Evolutionary conservation across 2,329 filamentous ascomycete species (phyloP).

Genomic region (Stenocarpella maydis): DNA sequence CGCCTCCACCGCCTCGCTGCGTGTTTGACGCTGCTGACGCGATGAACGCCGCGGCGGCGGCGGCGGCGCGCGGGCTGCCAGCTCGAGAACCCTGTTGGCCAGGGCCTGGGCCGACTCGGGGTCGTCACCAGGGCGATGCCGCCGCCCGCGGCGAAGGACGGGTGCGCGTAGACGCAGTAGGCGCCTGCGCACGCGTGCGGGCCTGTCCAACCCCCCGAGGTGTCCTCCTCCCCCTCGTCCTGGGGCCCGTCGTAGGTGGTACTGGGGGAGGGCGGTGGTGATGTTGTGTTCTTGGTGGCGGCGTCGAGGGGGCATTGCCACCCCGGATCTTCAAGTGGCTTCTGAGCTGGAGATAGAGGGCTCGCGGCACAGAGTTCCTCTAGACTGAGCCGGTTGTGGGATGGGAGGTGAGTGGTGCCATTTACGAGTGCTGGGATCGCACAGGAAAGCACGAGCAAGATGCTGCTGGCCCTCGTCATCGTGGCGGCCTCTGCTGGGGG

Average conservation of each 20-base stretch:
- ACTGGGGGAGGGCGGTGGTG: background rate
- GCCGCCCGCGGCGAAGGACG: slow-evolving; percentile 31
- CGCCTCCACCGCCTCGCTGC: slow-evolving; percentile 2
- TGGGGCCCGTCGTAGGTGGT: background rate
- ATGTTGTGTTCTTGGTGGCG: background rate
- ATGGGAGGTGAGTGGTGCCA: background rate
- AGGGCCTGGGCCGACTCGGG: slow-evolving; percentile 33
- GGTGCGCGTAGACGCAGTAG: slow-evolving; percentile 36
- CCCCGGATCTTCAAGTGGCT: background rate
- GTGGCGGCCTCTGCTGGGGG: background rate
- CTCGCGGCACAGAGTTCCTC: slow-evolving; percentile 14
- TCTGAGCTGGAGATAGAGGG: slow-evolving; percentile 15
- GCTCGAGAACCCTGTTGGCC: slow-evolving; percentile 27
- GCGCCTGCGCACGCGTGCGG: slow-evolving; percentile 35
- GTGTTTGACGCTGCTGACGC: slow-evolving; percentile 16
- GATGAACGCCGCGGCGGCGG: background rate
- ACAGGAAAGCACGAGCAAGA: background rate
- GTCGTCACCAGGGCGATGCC: slow-evolving; percentile 36
- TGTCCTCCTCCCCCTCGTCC: slow-evolving; percentile 6
- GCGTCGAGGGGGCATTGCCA: slow-evolving; percentile 19
- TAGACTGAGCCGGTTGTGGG: background rate
- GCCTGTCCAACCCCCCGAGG: slow-evolving; percentile 33
- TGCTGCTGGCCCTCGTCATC: background rate
- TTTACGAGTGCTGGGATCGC: background rate
- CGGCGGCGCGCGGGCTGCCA: background rate